Conservation (phyloP, 768 basidiomycete genomes). For the Clitopilus hobsonii region DNA sequence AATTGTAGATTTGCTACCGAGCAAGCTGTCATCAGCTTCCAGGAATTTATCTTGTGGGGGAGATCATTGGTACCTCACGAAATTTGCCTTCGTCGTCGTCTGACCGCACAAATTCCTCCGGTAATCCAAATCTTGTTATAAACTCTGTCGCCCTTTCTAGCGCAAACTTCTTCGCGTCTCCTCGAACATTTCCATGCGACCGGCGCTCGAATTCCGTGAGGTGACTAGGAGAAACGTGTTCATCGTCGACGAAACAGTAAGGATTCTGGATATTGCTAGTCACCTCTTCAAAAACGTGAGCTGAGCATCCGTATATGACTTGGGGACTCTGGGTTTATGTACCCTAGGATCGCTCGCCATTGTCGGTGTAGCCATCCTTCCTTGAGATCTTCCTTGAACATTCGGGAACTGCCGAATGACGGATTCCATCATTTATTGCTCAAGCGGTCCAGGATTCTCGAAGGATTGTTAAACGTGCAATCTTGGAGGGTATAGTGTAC, state of each 20-base stretch:
- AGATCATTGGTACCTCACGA: conserved; percentile 43
- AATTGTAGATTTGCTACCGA: conserved; percentile 64
- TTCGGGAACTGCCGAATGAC: conserved; percentile 25
- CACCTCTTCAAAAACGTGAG: conserved; percentile 51
- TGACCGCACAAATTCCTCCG: conserved; percentile 46
- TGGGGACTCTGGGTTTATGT: conserved; percentile 61
- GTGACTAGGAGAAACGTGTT: conserved; percentile 25
- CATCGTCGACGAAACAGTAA: conserved; percentile 5
- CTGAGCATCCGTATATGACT: conserved; percentile 62
- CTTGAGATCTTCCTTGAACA: conserved; percentile 14
- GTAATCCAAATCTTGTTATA: conserved; percentile 53
- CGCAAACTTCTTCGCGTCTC: conserved; percentile 69
- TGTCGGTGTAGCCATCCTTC: conserved; percentile 11
- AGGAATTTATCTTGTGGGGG: conserved; percentile 1
- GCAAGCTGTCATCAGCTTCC: conserved; percentile 9
- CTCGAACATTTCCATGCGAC: conserved; percentile 54
- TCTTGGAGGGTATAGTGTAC: conserved; percentile 7
- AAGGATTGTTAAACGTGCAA: conserved; percentile 5
- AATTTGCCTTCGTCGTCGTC: conserved; percentile 59
- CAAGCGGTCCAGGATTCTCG: neutral
- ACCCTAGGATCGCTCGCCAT: conserved; percentile 59
- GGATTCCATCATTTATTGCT: conserved; percentile 11
- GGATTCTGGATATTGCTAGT: conserved; percentile 4
- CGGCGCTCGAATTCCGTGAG: conserved; percentile 55
- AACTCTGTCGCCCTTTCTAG: conserved; percentile 60